Evolutionary conservation across 305 asterid species (phyloP), one percentile per base, ranked within the genome.

Genomic region (Stenogyne calaminthoides): DNA sequence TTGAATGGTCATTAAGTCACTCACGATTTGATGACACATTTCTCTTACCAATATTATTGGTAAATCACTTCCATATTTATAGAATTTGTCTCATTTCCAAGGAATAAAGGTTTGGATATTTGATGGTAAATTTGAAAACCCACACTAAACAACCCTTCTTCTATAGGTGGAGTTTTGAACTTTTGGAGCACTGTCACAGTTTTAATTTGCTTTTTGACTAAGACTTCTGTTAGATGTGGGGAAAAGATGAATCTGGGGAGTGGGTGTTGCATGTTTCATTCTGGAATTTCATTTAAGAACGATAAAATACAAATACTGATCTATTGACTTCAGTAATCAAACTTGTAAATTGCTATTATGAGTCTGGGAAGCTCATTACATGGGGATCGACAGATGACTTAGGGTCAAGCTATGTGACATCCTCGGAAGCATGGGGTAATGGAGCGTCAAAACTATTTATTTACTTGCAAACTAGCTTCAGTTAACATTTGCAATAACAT

Each of bases 341-440:
- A 9, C 49, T 76, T 69, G 8, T 64, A 16, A 64, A 20, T 56
- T 80, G 59, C 67, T 80, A 67, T 77, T 80, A 32, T 37, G 99
- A 90, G 64, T 70, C 88, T 51, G 98, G 98, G 80, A 95, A 90
- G 86, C 92, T 92, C 69, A 92, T 95, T 81, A 92, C 99, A 27
- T 95, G 99, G 97, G 99, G 99, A 60, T 92, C 99, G 7, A 81
- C 96, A 0, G 98, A 90, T 84, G 97, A 89, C 84, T 79, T 95
- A 76, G 99, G 99, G 47, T 96, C 88, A 82, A 90, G 96, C 92
- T 90, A 95, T 63, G 85, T 92, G 83, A 87, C 98, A 69, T 85
- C 97, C n/a, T 27, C 98, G 99, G 88, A 92, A 86, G 69, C 99
- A 95, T 78, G 98, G 99, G 95, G 99, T 95, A 90, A 55, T 78